Conservation (phyloP, 257 asterid genomes). For the Jacaranda mimosifolia region DNA sequence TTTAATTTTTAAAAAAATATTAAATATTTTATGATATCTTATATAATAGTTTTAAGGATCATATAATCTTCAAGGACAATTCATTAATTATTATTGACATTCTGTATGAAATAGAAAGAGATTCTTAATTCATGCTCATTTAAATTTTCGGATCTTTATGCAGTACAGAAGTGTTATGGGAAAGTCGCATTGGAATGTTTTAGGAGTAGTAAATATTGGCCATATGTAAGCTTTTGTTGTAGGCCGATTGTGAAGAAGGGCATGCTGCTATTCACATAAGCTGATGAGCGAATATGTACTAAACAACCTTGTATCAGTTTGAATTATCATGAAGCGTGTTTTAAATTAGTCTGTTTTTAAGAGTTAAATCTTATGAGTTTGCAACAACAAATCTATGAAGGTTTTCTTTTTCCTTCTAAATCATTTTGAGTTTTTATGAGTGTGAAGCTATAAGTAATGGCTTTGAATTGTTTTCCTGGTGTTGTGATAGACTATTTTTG, state of each 20-base stretch:
- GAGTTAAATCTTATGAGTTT: too few relatives aligned
- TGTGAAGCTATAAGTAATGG: neutral
- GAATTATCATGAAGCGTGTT: neutral
- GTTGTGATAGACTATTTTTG: too few relatives aligned
- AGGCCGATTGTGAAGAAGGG: neutral
- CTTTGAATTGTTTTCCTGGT: too few relatives aligned
- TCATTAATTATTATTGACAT: too few relatives aligned
- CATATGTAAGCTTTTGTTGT: neutral
- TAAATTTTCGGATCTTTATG: neutral
- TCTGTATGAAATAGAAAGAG: neutral
- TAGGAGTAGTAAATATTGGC: neutral
- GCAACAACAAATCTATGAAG: too few relatives aligned
- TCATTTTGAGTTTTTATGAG: neutral
- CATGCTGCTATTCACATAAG: neutral
- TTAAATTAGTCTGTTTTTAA: neutral
- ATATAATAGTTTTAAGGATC: neutral
- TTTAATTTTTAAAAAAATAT: too few relatives aligned
- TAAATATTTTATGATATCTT: neutral
- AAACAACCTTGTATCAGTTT: constrained; percentile 2
- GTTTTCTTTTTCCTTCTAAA: neutral
- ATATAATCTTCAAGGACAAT: too few relatives aligned
- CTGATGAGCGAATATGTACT: neutral
- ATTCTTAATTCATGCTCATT: neutral
- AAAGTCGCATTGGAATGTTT: constrained; percentile 13
- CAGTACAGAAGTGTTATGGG: constrained; percentile 19